Evolutionary conservation across 306 rosid species (phyloP).

Genomic region (Aeschynomene evenia): DNA sequence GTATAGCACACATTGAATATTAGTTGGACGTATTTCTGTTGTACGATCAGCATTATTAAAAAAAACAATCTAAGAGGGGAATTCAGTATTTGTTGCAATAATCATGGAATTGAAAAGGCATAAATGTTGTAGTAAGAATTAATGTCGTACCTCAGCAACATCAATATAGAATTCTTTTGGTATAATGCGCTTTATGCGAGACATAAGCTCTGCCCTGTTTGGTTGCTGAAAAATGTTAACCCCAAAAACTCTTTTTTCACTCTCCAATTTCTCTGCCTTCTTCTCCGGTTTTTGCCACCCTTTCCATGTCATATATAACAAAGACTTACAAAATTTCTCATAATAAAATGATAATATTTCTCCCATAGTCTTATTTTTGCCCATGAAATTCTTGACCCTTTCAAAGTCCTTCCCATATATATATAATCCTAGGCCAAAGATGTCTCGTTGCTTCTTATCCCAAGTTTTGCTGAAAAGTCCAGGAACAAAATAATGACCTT

Average conservation of each 20-base stretch:
- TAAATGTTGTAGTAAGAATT: background rate
- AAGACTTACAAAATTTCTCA: constrained; percentile 56
- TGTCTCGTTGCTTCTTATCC: constrained; percentile 50
- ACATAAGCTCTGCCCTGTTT: constrained; percentile 54
- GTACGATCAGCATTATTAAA: no score
- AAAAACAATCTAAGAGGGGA: no score
- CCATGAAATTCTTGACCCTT: constrained; percentile 51
- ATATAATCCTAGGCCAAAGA: constrained; percentile 62
- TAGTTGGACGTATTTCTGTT: no score
- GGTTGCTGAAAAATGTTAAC: constrained; percentile 52
- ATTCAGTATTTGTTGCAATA: no score
- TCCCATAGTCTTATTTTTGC: constrained; percentile 49
- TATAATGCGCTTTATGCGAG: constrained; percentile 46
- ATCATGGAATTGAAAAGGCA: background rate
- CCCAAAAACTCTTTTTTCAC: constrained; percentile 44
- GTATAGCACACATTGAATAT: no score
- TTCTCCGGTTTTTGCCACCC: constrained; percentile 42
- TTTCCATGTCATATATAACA: constrained; percentile 51
- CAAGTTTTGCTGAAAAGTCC: constrained; percentile 38
- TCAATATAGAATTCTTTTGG: constrained; percentile 36
- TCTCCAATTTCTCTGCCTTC: no score
- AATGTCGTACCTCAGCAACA: constrained; percentile 46
- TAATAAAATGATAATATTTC: constrained; percentile 56
- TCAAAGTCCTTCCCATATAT: constrained; percentile 56
- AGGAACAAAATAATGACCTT: constrained; percentile 39